Conservation (phyloP, 2,329 filamentous ascomycete genomes). For the Penicillium sp. region DNA sequence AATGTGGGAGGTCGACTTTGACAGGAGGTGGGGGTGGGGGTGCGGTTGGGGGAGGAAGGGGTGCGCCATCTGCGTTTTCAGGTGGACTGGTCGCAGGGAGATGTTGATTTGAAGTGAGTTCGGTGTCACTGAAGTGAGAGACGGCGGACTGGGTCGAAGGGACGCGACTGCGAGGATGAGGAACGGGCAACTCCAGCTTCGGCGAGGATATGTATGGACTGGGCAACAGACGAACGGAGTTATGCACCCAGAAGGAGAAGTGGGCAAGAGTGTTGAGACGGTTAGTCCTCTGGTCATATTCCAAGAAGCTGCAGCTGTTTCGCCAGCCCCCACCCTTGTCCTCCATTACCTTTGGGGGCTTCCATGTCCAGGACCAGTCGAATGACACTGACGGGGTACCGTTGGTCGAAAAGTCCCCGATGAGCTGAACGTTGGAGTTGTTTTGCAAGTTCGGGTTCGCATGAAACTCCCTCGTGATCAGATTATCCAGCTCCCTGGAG, state of each 20-base stretch:
- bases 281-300: conserved; percentile 92
- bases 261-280: conserved; percentile 79
- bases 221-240: conserved; percentile 43
- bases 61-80: conserved; percentile 27
- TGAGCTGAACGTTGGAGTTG: conserved; percentile 87
- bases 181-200: conserved; percentile 65
- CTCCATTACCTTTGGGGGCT: conserved; percentile 73
- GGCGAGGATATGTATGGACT: conserved; percentile 63
- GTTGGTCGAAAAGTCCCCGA: conserved; percentile 84
- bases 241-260: conserved; percentile 94
- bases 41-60: conserved; percentile 19
- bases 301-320: conserved; percentile 93
- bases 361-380: conserved; percentile 97
- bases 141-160: conserved; percentile 84
- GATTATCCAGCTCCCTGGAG: conserved; percentile 79
- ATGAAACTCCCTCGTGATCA: conserved; percentile 92
- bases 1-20: conserved; percentile 82
- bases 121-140: conserved; percentile 70
- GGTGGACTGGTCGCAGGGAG: conserved; percentile 27
- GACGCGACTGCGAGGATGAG: conserved; percentile 70
- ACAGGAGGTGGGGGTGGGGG: conserved; percentile 45
- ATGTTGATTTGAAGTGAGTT: conserved; percentile 44
- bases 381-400: conserved; percentile 82
- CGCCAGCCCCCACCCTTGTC: conserved; percentile 90
- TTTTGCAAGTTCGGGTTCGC: conserved; percentile 96